Evolutionary conservation across 805 yeast genomes (phyloP), one percentile per base, ranked within the genome.

Genomic region (Candida hispaniensis): DNA sequence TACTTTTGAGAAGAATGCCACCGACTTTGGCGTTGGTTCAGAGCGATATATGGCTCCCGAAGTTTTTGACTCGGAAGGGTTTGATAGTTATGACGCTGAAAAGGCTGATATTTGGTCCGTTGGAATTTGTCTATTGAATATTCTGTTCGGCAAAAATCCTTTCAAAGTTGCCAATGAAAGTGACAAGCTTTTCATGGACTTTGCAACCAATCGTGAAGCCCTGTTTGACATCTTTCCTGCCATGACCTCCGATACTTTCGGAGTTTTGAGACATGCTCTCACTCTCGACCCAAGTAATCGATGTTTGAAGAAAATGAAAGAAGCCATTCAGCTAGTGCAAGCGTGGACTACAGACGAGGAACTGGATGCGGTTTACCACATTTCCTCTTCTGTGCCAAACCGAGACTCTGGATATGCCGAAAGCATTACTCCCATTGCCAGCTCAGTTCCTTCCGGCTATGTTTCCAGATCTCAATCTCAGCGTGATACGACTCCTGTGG

Each of bases 11-110:
- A 59, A 64, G 24, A 56, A 60, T 28, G 75, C 81, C 47, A 58
- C 70, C 20, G 85, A 82, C 49, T 79, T 83, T 53, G 93, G 81
- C 42, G 79, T 82, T 40, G 95, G 95, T 14, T 73, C 82, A 38
- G 94, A 82, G 57, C 66, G 93, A 43, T 85, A 85, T 56, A 85
- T 85, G 96, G 93, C 95, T 0, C 96, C 96, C 1, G 96, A 85
- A 52, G 59, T 83, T 39, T 76, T 83, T 51, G 93, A 83, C 46
- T 60, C 61, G 28, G 55, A 58, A 26, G 36, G 43, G 28, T 41
- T 46, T 38, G 50, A 53, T 39, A 24, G 66, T 26, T 86, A 85
- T 54, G 79, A 78, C 47, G 82, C 94, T 6, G 73, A 75, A 13
- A 77, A 79, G 55, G 77, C 79, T 33, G 95, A 85, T 58, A 63